Evolutionary conservation across 2,329 filamentous ascomycete species (phyloP), one percentile per base, ranked within the genome.

Genomic region (Stemphylium lycopersici): DNA sequence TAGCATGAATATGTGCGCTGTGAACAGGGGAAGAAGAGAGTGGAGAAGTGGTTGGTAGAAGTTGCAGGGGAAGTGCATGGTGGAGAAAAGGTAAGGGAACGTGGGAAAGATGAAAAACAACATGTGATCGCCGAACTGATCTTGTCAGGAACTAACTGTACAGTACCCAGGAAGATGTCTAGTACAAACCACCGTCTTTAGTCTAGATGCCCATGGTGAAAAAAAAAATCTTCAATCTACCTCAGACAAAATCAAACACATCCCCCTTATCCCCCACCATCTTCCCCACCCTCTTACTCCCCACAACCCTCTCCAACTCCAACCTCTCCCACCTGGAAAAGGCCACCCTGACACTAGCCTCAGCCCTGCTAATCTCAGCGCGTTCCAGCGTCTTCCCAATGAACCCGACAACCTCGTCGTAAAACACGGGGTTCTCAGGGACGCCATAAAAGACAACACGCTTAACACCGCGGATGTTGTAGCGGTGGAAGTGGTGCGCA

Each of bases 401-500:
- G 67, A 84, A 92, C 0, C 85, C 89, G 0, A 89, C 84, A 48
- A 93, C 81, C 78, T 96, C 91, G 34, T 83, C 81, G 73, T 93
- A 96, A 66, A 95, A 93, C 16, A 84, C 72, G 22, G 90, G 89
- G 71, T 97, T 96, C 66, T 98, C 93, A 0, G 95, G 95, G 29
- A 97, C 75, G 1, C 88, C 90, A 73, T 98, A 98, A 81, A 96
- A 89, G 46, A 97, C 83, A n/a, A 98, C 84, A 36, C 87, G 83
- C 73, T 87, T 88, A 12, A 95, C 91, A 18, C 95, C 95, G 32
- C 86, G 84, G 48, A 99, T 82, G 62, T 85, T 84, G 70, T 95
- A 92, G n/a, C 95, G 84, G 44, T 91, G 87, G 81, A 98, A 98
- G 76, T 99, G 95, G 76, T 99, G 95, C n/a, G 93, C 90, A 55